Conservation (phyloP, 768 basidiomycete genomes). For the Daedaleopsis nitida region DNA sequence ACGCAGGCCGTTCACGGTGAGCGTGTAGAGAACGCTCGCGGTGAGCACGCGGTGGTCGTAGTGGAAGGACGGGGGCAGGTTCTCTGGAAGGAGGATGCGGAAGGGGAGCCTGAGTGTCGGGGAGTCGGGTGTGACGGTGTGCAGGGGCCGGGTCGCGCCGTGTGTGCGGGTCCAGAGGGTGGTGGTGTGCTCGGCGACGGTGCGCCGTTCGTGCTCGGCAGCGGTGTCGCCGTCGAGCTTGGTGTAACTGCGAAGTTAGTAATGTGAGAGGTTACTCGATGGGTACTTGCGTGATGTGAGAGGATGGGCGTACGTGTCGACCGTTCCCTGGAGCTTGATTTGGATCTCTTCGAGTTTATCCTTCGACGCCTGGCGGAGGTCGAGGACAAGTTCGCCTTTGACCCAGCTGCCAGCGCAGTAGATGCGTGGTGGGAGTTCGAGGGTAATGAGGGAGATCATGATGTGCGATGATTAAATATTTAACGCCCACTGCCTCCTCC, state of each 20-base stretch:
- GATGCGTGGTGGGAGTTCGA: background rate
- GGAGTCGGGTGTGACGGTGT: background rate
- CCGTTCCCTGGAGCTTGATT: constrained; percentile 18
- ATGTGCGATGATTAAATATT: too few species aligned
- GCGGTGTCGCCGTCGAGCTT: background rate
- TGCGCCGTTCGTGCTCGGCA: background rate
- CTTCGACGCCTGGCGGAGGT: constrained; percentile 13
- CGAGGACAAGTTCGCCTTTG: constrained; percentile 16
- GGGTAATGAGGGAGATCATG: background rate
- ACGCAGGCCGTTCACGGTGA: constrained; percentile 19
- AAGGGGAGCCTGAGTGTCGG: constrained; percentile 16
- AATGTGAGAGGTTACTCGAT: background rate
- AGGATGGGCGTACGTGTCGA: constrained; percentile 13
- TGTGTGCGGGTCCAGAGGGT: constrained; percentile 12
- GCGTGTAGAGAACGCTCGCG: background rate
- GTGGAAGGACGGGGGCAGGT: constrained; percentile 11
- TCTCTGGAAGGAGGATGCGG: constrained; percentile 12
- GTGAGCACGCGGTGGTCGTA: background rate
- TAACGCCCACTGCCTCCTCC: too few species aligned
- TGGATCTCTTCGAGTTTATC: constrained; percentile 20
- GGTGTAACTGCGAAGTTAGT: background rate
- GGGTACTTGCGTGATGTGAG: background rate
- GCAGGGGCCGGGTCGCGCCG: background rate
- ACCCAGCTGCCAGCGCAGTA: constrained; percentile 12
- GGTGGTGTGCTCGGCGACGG: background rate